These are phyloP conservation scores for Achaetomiella virescens DNA, from an alignment of 495 filamentous ascomycete genomes.

Conservation along the genomic window DNA sequence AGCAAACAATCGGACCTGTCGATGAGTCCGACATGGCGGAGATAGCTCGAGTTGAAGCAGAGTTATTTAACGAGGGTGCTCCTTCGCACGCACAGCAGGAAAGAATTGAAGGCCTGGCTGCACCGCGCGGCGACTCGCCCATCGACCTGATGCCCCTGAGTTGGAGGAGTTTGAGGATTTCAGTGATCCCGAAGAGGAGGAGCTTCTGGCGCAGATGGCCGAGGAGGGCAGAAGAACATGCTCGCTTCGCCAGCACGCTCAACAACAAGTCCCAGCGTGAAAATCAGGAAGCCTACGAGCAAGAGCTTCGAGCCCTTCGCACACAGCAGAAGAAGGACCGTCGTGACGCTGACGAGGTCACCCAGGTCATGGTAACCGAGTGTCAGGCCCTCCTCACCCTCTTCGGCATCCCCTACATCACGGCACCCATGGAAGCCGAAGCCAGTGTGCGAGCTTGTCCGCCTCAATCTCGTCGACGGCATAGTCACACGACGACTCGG, in stretches of 20 bases:
- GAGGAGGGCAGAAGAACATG: constrained; percentile 88
- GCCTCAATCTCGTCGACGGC: constrained; percentile 81
- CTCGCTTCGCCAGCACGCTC: constrained; percentile 77
- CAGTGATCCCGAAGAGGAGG: constrained; percentile 87
- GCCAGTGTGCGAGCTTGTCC: constrained; percentile 92
- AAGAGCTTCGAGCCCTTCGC: constrained; percentile 78
- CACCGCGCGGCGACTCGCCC: constrained; percentile 25
- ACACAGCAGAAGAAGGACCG: constrained; percentile 93
- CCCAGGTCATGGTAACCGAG: constrained; percentile 87
- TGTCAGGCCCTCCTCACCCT: constrained; percentile 85
- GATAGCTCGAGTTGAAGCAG: constrained; percentile 25
- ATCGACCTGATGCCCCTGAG: constrained; percentile 29
- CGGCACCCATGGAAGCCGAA: constrained; percentile 97
- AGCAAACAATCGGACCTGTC: background rate
- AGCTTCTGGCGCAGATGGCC: constrained; percentile 75
- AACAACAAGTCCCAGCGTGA: constrained; percentile 61
- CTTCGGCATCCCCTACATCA: constrained; percentile 94
- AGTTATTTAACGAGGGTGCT: constrained; percentile 15
- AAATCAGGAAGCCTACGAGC: constrained; percentile 71
- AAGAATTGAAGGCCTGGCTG: constrained; percentile 3
- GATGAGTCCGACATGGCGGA: constrained; percentile 10
- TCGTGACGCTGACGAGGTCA: constrained; percentile 92
- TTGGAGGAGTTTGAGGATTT: constrained; percentile 46
- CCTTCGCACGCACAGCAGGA: background rate
- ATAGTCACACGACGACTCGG: constrained; percentile 97